These are phyloP conservation scores for Nannochloropsis oceanica DNA, from an alignment of 108 stramenopile genomes.

Conservation along the genomic window DNA sequence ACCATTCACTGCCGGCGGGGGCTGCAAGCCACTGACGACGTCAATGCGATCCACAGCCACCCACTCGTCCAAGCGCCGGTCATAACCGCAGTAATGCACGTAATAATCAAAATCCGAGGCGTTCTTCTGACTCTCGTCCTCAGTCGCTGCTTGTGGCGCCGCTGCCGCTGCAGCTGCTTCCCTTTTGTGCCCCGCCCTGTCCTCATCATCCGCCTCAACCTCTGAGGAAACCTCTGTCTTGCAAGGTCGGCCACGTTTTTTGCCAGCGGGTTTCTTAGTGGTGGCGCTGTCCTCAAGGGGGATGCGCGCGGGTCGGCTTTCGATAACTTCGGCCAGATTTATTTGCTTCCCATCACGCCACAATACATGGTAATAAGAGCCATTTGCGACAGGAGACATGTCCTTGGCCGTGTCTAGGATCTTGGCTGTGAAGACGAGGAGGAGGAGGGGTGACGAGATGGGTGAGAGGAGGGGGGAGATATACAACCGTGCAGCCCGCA, in stretches of 20 bases:
- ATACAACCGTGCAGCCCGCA: no score
- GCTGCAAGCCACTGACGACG: conserved; percentile 1
- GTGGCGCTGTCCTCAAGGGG: not conserved
- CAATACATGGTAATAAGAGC: not conserved
- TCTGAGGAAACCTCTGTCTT: not conserved
- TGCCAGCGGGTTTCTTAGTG: not conserved
- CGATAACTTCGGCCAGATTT: not conserved
- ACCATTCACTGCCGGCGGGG: not conserved
- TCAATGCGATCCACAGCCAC: conserved; percentile 36
- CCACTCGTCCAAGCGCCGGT: conserved; percentile 43
- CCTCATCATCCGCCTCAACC: not conserved
- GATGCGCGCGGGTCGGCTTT: not conserved
- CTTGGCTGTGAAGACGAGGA: not conserved
- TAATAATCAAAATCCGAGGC: conserved; percentile 19
- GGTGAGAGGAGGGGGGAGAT: no score
- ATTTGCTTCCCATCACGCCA: not conserved
- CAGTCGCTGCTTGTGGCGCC: not conserved
- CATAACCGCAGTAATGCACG: conserved; percentile 36
- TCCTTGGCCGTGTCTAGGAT: not conserved
- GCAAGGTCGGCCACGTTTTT: not conserved
- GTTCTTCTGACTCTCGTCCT: not conserved
- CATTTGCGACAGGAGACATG: not conserved
- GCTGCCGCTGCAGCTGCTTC: not conserved
- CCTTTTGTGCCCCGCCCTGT: not conserved
- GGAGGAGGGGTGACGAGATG: no score